These are phyloP conservation scores for Stellera chamaejasme DNA, from an alignment of 345 rosid genomes.

Conservation along the genomic window DNA sequence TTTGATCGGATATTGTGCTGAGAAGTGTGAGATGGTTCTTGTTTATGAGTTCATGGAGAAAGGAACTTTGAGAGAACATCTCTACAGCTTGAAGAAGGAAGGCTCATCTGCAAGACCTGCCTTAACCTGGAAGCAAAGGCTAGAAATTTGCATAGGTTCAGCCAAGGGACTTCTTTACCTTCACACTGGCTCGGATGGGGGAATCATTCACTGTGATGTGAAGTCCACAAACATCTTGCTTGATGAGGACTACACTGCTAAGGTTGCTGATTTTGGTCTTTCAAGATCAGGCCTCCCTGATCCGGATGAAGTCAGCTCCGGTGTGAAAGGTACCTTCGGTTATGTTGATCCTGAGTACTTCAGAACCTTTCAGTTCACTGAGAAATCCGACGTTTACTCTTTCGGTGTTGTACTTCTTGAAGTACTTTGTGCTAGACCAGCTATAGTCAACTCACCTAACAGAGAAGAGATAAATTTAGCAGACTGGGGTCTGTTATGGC, in stretches of 20 bases:
- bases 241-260: constrained; percentile 26
- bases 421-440: constrained; percentile 39
- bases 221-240: constrained; percentile 48
- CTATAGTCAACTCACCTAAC: constrained; percentile 19
- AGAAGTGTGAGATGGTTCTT: constrained; percentile 43
- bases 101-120: constrained; percentile 13
- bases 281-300: constrained; percentile 29
- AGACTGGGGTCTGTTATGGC: constrained; percentile 27
- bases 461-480: constrained; percentile 36
- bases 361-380: constrained; percentile 29
- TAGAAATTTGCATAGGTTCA: constrained; percentile 48
- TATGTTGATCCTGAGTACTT: constrained; percentile 47
- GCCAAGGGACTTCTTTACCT: constrained; percentile 42
- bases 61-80: constrained; percentile 39
- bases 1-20: constrained; percentile 56
- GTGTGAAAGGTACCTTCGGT: constrained; percentile 41
- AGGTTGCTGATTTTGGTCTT: constrained; percentile 50
- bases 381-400: constrained; percentile 48
- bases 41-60: constrained; percentile 59
- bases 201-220: constrained; percentile 43
- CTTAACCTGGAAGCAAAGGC: constrained; percentile 42
- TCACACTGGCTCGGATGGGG: constrained; percentile 24
- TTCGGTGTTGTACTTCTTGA: constrained; percentile 45
- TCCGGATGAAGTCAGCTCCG: constrained; percentile 24
- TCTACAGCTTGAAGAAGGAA: constrained; percentile 13